Conservation (phyloP, 805 yeast species). For the Yamadazyma akitaensis region DNA sequence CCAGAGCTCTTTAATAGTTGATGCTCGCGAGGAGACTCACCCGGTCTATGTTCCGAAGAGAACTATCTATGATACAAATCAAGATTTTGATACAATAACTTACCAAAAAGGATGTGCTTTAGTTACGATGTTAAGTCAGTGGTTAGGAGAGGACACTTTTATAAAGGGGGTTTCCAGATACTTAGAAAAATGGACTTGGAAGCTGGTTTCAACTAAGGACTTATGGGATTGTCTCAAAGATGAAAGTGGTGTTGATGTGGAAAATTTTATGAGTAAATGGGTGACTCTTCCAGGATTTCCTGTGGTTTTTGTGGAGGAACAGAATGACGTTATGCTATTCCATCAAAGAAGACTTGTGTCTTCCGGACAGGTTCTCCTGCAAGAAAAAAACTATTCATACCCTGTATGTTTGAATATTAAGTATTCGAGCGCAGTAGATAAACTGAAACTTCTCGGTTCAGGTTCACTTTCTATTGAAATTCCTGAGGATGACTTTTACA, state of each 20-base stretch:
- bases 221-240: constrained; percentile 60
- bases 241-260: neutral
- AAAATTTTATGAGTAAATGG: constrained; percentile 46
- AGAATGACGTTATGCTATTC: constrained; percentile 44
- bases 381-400: constrained; percentile 25
- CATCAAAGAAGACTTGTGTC: constrained; percentile 71
- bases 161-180: constrained; percentile 70
- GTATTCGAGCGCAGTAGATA: constrained; percentile 45
- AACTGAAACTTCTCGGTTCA: neutral
- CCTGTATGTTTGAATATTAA: constrained; percentile 64
- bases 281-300: constrained; percentile 77
- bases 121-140: constrained; percentile 71
- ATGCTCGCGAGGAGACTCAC: constrained; percentile 76
- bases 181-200: constrained; percentile 69
- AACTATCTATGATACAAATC: constrained; percentile 74
- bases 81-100: constrained; percentile 80
- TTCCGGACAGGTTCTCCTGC: constrained; percentile 52
- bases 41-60: constrained; percentile 82
- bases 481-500: constrained; percentile 48
- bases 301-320: constrained; percentile 61
- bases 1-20: constrained; percentile 70
- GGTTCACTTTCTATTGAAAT: neutral
- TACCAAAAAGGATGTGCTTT: constrained; percentile 77
- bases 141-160: constrained; percentile 74
- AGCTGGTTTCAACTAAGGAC: constrained; percentile 72